Evolutionary conservation across 345 rosid species (phyloP).

Genomic region (Odontarrhena argentea): DNA sequence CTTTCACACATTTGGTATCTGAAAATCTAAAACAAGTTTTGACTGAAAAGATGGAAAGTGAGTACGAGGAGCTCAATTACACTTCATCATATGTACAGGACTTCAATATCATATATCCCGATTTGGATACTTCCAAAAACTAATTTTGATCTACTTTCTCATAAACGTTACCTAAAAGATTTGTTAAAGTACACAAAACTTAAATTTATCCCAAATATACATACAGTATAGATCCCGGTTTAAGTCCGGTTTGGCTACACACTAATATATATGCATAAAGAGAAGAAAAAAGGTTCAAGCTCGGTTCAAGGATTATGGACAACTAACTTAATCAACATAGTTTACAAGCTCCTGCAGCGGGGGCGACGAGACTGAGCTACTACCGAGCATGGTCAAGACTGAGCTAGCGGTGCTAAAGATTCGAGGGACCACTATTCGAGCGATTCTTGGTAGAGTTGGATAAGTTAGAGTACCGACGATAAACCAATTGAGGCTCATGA

Average conservation of each 20-base stretch:
- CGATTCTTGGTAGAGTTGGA: slow-evolving; percentile 63
- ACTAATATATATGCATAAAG: slow-evolving; percentile 11
- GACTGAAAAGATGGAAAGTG: too few species aligned
- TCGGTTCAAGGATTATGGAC: background rate
- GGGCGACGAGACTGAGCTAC: slow-evolving; percentile 20
- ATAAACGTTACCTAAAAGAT: background rate
- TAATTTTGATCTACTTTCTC: too few species aligned
- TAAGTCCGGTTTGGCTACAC: background rate
- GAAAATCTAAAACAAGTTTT: too few species aligned
- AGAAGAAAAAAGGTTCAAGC: background rate
- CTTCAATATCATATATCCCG: too few species aligned
- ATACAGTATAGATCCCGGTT: background rate
- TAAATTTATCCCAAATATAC: background rate
- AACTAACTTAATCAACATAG: slow-evolving; percentile 27
- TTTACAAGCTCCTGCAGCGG: slow-evolving; percentile 2
- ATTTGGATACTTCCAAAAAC: too few species aligned
- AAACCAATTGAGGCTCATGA: slow-evolving; percentile 86
- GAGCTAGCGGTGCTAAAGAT: slow-evolving; percentile 23
- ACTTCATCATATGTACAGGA: too few species aligned
- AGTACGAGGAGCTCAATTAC: too few species aligned
- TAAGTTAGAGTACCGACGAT: slow-evolving; percentile 73
- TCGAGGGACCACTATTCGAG: slow-evolving; percentile 43
- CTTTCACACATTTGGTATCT: too few species aligned
- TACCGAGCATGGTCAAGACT: slow-evolving; percentile 11
- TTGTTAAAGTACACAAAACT: background rate